Evolutionary conservation across 1,139 yeast genomes (phyloP).

Genomic region (Protomyces inouyei): DNA sequence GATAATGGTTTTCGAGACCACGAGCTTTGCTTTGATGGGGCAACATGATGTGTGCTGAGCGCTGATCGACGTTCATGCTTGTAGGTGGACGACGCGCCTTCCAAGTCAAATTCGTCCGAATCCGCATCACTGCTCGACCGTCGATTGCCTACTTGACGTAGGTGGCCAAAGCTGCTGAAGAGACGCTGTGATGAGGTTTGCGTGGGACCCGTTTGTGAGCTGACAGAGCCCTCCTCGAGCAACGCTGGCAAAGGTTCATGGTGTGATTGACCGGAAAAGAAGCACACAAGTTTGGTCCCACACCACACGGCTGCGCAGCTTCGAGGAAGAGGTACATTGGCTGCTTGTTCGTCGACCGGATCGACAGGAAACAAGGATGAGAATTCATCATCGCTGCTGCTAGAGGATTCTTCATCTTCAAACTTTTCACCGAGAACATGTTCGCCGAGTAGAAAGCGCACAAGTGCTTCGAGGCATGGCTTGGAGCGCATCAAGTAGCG

Average conservation of each 20-base stretch:
- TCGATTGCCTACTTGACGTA: background rate
- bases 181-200: background rate
- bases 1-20: background rate
- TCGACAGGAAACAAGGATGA: constrained; percentile 37
- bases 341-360: constrained; percentile 36
- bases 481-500: constrained; percentile 54
- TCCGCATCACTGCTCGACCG: background rate
- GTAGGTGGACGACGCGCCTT: background rate
- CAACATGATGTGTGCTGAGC: background rate
- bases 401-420: constrained; percentile 41
- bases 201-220: background rate
- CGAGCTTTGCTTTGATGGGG: background rate
- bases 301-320: constrained; percentile 27
- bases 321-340: constrained; percentile 26
- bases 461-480: constrained; percentile 75
- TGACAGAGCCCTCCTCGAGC: background rate
- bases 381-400: constrained; percentile 36
- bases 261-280: constrained; percentile 4
- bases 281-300: constrained; percentile 25
- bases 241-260: background rate
- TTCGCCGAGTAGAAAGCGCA: constrained; percentile 78
- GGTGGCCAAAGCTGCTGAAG: constrained; percentile 8
- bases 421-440: constrained; percentile 45
- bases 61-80: background rate
- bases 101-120: constrained; percentile 2